Conservation (phyloP, 306 rosid genomes). For the Medicago arabica region DNA sequence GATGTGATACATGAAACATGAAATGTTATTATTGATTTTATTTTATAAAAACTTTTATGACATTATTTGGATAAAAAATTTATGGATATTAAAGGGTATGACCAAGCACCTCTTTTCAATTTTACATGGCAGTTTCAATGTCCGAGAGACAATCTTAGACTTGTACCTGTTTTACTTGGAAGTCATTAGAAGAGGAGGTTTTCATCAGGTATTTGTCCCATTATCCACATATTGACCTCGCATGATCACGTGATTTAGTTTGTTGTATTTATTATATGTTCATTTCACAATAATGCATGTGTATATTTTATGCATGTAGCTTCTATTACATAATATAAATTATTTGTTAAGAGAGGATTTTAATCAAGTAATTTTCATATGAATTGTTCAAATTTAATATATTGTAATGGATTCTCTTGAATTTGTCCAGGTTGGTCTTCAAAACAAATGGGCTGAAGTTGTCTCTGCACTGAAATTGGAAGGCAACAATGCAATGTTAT, state of each 20-base stretch:
- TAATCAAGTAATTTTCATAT: not conserved
- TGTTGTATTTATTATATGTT: not conserved
- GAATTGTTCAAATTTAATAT: not conserved
- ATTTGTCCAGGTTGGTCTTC: constrained; percentile 46
- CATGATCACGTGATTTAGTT: not conserved
- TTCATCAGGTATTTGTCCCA: constrained; percentile 44
- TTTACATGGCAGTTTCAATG: constrained; percentile 44
- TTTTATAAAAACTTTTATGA: not conserved
- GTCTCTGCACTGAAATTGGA: constrained; percentile 49
- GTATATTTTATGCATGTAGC: not conserved
- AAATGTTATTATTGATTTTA: not conserved
- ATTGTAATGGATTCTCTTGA: not conserved
- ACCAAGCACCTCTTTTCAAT: not conserved
- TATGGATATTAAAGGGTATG: not conserved
- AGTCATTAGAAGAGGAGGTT: constrained; percentile 59
- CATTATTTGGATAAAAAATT: not conserved
- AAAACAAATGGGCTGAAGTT: constrained; percentile 56
- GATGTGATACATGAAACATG: constrained; percentile 3
- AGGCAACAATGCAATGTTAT: constrained; percentile 40
- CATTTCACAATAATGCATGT: constrained; percentile 8
- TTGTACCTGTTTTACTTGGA: constrained; percentile 55
- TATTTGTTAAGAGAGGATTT: not conserved
- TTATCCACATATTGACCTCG: constrained; percentile 1
- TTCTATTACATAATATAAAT: not conserved
- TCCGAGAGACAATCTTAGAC: constrained; percentile 47